Base-by-base conservation (phyloP, 805 yeast genomes). In the Candida vaughaniae region DNA sequence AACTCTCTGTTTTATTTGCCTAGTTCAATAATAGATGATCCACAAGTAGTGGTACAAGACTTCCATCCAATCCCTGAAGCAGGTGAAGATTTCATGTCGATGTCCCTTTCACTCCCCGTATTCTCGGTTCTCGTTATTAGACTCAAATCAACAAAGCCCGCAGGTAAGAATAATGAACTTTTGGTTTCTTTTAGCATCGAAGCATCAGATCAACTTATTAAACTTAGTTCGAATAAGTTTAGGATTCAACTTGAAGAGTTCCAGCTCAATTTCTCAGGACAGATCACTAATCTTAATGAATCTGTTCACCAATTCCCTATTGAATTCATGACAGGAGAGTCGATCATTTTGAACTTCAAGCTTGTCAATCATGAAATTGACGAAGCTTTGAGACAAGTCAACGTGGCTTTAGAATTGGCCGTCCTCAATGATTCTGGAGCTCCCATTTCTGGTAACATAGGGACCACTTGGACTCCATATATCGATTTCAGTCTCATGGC, bases 101-200 rank as follows among this genome's bases (percentile, higher is more conserved):
- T 7, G 9, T 10, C 10, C 12, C 10, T 26, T 10, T 9, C 17
- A 9, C 6, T 35, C n/a, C 63, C 68, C 6, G 59, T 64, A 1
- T 47, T 60, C 5, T 56, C 60, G 1, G 67, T 75, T 0, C 47
- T 77, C 26, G 68, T 71, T n/a, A 57, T 77, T 5, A 62, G 69
- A 35, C 53, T 77, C 12, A 60, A 72, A 30, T 70, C 75, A 20
- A 64, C 75, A 6, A 69, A 68, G 40, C 70, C 78, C 4, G 73
- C 75, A 4, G 75, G 77, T 6, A 58, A 71, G 29, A 61, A 64
- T 43, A 66, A 68, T 38, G 49, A 66, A 3, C 46, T 77, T 1
- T 51, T 77, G n/a, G 67, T 78, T 1, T 69, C 76, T 1, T 52
- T 77, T 30, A 75, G 69, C 36, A 53, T 77, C 8, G 78, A 73